Conservation (phyloP, 2,329 filamentous ascomycete genomes). For the Penicillium oxalicum region DNA sequence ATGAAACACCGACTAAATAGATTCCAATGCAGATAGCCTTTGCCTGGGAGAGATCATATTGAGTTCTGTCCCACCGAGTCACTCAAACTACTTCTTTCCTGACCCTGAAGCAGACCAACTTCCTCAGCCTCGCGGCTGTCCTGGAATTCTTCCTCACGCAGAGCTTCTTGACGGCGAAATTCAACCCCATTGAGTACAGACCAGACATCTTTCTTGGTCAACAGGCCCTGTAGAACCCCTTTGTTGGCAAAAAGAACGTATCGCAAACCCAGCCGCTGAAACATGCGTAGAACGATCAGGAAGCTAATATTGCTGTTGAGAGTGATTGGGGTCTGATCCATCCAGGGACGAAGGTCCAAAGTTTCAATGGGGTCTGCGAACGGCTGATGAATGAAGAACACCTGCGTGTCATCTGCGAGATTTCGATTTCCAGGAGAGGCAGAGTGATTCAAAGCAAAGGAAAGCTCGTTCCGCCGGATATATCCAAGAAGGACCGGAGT, state of each 20-base stretch:
- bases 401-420: slow-evolving; percentile 65
- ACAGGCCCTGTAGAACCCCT: slow-evolving; percentile 72
- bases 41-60: slow-evolving; percentile 14
- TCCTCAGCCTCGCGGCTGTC: slow-evolving; percentile 29
- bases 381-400: slow-evolving; percentile 77
- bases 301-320: slow-evolving; percentile 70
- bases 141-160: slow-evolving; percentile 24
- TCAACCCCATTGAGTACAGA: slow-evolving; percentile 78
- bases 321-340: slow-evolving; percentile 97
- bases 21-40: no score
- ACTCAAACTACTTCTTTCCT: slow-evolving; percentile 28
- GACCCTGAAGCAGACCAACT: slow-evolving; percentile 32
- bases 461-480: slow-evolving; percentile 84
- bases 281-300: slow-evolving; percentile 83
- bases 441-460: slow-evolving; percentile 67
- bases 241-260: slow-evolving; percentile 84
- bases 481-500: slow-evolving; percentile 82
- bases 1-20: no score
- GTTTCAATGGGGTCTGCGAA: slow-evolving; percentile 70
- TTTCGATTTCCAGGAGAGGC: slow-evolving; percentile 41
- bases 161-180: slow-evolving; percentile 38
- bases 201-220: slow-evolving; percentile 98
- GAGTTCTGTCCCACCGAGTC: slow-evolving; percentile 30
- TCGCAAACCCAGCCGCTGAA: slow-evolving; percentile 85
- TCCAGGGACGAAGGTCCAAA: slow-evolving; percentile 90